Base-by-base conservation (phyloP, 2,329 filamentous ascomycete species). In the Colletotrichum sp. region DNA sequence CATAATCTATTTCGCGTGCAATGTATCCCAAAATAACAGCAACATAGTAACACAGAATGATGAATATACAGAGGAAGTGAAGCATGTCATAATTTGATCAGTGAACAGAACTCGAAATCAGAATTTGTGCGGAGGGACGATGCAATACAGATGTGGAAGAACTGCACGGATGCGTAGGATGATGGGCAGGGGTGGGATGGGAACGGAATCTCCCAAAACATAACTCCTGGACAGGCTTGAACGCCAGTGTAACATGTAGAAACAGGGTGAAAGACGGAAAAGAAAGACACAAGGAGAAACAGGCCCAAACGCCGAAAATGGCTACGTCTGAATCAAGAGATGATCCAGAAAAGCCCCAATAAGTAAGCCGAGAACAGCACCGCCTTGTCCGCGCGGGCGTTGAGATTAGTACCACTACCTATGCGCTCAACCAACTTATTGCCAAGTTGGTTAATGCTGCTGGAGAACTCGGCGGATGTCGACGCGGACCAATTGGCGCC, bases 401-500 rank as follows among this genome's bases (percentile, higher is more conserved):
- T 62, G 63, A 44, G 48, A 39, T 24, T 62, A 1, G 36, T 18
- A n/a, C 71, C 75, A 26, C 75, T 76, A 10, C 80, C 81, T 62
- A 88, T 84, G 7, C 83, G 78, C 55, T 81, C 73, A n/a, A 93
- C 84, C 59, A 93, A 83, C 78, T 81, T 83, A 78, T 92, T 86
- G 1, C 91, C 92, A 1, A 91, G 80, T 0, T 75, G 79, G 68
- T 84, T 81, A 71, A 93, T 88, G 79, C 89, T 92, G n/a, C 78
- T 82, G 81, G 90, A 88, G 77, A 93, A 93, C 18, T 88, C 85
- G 10, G 83, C 82, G 30, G 84, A 88, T 76, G 82, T 87, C 8
- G 81, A 80, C 0, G 91, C 90, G 10, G 84, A 83, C 92, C 92
- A 94, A 34, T 88, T 84, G 0, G 92, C 92, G 24, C 86, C 86